Percentiles rank a stretch among this genome's conserved stretches.
These are phyloP conservation scores for Miscanthus lutarioriparius DNA, from an alignment of 176 grass and related monocot species.

Conservation along the genomic window DNA sequence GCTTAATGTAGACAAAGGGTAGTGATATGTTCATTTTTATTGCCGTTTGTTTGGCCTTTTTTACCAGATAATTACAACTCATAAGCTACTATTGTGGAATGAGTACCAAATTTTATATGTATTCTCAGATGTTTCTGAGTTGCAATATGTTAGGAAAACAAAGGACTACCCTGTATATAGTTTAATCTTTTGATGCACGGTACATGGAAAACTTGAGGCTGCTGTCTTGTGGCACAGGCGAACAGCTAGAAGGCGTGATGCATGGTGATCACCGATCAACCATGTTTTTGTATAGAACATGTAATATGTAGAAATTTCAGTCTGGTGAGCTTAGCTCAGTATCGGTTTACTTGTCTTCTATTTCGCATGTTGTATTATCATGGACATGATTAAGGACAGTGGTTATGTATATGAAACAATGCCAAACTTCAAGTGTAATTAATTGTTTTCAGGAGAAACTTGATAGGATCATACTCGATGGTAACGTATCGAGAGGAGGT, in stretches of 20 bases:
- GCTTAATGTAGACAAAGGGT: constrained; percentile 35
- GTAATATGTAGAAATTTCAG: constrained; percentile 21
- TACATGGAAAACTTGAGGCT: constrained; percentile 7
- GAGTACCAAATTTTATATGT: constrained; percentile 48
- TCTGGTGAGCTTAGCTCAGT: not conserved
- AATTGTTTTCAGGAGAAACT: not conserved
- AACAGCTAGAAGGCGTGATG: not conserved
- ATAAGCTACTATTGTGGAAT: constrained; percentile 43
- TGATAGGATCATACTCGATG: not conserved
- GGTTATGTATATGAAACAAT: not conserved
- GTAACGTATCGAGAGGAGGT: not conserved
- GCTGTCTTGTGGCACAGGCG: not conserved
- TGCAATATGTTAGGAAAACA: constrained; percentile 43
- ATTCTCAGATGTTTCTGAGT: constrained; percentile 35
- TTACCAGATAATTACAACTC: constrained; percentile 41
- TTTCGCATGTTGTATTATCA: not conserved
- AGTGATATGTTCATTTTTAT: constrained; percentile 39
- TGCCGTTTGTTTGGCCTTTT: constrained; percentile 45
- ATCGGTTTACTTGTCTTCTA: not conserved
- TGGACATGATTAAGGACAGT: not conserved
- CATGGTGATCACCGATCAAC: not conserved
- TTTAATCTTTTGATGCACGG: constrained; percentile 21
- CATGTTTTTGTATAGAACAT: constrained; percentile 16
- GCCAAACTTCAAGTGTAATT: not conserved
- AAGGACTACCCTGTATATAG: constrained; percentile 42